Percentiles rank a stretch among this genome's conserved stretches.
phyloP scores from a whole-genome alignment of 306 rosid genomes.

The Chamaecrista fasciculata region DNA sequence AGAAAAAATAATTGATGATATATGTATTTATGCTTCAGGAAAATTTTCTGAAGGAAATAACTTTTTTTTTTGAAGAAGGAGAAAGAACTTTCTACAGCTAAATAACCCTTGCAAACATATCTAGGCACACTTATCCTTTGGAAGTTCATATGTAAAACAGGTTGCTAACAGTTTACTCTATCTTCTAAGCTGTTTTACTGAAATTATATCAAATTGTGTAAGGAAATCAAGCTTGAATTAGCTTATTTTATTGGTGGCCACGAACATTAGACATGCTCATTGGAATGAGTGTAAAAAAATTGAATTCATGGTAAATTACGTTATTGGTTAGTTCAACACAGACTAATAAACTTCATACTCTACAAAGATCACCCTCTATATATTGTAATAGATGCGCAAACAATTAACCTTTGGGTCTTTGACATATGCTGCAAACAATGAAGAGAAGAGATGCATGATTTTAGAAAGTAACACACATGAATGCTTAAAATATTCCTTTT shows the following conservation, averaged over 20 bases:
- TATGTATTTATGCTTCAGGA: slow-evolving; percentile 3
- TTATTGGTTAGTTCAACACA: slow-evolving; percentile 1
- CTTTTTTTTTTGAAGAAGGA: too few species aligned
- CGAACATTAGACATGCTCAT: not conserved
- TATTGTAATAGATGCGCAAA: not conserved
- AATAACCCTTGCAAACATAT: slow-evolving; percentile 5
- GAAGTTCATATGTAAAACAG: slow-evolving; percentile 1
- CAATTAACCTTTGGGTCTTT: not conserved
- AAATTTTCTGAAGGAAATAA: not conserved
- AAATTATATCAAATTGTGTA: slow-evolving; percentile 17
- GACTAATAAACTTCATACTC: not conserved
- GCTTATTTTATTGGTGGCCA: too few species aligned
- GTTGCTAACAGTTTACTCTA: slow-evolving; percentile 17
- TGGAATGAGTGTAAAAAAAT: not conserved
- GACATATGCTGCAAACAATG: not conserved
- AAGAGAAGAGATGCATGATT: slow-evolving; percentile 26
- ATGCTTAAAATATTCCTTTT: too few species aligned
- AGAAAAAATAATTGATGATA: not conserved
- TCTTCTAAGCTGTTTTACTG: slow-evolving; percentile 2
- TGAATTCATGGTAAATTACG: slow-evolving; percentile 1
- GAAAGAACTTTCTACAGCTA: not conserved
- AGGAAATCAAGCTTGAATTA: not conserved
- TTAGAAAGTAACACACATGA: slow-evolving; percentile 32
- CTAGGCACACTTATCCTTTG: slow-evolving; percentile 2
- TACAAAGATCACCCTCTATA: slow-evolving; percentile 4